phyloP scores from a whole-genome alignment of 257 asterid species.

The Forsythia viridissima region DNA sequence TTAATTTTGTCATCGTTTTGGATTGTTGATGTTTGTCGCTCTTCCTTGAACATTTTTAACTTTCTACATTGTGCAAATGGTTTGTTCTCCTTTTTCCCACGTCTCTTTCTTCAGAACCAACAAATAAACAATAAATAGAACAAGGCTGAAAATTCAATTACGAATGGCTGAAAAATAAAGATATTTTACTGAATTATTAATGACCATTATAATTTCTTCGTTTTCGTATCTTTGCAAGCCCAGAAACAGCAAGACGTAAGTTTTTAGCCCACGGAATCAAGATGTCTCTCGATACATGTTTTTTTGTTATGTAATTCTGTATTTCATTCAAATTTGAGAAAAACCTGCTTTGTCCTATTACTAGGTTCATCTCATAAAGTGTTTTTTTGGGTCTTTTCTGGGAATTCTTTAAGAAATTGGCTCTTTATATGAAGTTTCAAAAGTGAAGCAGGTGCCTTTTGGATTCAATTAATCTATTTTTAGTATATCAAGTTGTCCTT shows the following conservation, averaged over 20 bases:
- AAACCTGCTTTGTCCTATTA: neutral
- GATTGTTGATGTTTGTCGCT: too few species aligned
- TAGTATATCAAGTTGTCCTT: neutral
- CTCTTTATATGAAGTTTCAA: neutral
- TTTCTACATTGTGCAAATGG: neutral
- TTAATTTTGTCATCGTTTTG: too few species aligned
- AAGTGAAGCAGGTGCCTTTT: neutral
- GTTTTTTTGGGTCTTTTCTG: too few species aligned
- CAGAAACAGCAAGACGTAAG: neutral
- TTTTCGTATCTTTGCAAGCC: neutral
- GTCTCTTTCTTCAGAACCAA: neutral
- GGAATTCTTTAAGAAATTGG: neutral
- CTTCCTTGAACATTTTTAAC: neutral
- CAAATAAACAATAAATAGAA: too few species aligned
- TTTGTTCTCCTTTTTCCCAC: neutral
- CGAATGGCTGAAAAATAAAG: neutral
- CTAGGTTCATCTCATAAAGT: neutral
- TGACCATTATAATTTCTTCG: neutral
- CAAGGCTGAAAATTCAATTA: neutral
- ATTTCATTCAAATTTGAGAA: neutral
- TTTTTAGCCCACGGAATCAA: neutral
- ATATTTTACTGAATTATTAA: neutral
- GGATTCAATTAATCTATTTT: neutral
- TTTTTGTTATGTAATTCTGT: neutral
- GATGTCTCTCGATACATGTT: neutral